Evolutionary conservation across 805 yeast species (phyloP).

Genomic region (Metschnikowia shivogae): DNA sequence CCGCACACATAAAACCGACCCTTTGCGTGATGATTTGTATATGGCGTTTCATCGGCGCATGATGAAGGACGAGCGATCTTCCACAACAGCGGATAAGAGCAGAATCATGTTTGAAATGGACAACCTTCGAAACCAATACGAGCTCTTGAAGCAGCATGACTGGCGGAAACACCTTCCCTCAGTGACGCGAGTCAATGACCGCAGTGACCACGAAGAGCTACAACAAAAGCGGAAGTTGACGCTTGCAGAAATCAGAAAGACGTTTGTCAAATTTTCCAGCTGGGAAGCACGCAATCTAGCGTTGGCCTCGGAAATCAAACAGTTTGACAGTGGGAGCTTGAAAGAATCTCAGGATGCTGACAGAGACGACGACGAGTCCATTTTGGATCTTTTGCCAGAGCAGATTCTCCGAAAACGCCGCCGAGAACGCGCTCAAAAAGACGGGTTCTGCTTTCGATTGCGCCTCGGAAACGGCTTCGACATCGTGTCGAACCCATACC

Average conservation of each 20-base stretch:
- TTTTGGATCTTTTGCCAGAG: constrained; percentile 21
- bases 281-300: constrained; percentile 34
- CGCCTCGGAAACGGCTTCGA: constrained; percentile 15
- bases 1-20: constrained; percentile 25
- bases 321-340: not conserved
- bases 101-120: constrained; percentile 56
- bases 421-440: constrained; percentile 11
- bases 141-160: constrained; percentile 37
- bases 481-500: constrained; percentile 10
- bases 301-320: constrained; percentile 24
- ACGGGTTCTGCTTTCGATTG: constrained; percentile 11
- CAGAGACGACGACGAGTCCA: constrained; percentile 22
- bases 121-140: constrained; percentile 41
- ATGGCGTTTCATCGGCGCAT: constrained; percentile 51
- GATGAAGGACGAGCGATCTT: constrained; percentile 61
- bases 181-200: constrained; percentile 49
- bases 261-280: constrained; percentile 33
- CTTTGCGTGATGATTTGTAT: constrained; percentile 45
- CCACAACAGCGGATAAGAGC: constrained; percentile 51
- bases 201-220: constrained; percentile 47
- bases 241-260: constrained; percentile 40
- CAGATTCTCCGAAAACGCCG: constrained; percentile 22
- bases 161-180: constrained; percentile 46
- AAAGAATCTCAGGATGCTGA: constrained; percentile 18
- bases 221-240: constrained; percentile 50